These are phyloP conservation scores for Plasmodium yoelii DNA, from an alignment of 169 alveolate genomes.

Conservation along the genomic window DNA sequence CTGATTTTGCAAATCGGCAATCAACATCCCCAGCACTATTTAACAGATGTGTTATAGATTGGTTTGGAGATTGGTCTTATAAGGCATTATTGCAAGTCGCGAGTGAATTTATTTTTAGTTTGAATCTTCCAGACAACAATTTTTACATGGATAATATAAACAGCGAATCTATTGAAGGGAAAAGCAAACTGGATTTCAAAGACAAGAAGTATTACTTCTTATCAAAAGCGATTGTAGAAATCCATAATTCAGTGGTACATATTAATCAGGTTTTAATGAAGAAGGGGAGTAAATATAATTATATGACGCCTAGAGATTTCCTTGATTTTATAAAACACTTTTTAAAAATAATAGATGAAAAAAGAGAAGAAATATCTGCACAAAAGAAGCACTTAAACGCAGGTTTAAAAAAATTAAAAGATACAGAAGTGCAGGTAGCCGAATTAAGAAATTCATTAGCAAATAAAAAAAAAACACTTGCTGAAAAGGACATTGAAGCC, in stretches of 20 bases:
- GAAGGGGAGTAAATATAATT: conserved; percentile 69
- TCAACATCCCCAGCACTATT: conserved; percentile 98
- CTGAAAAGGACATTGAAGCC: conserved; percentile 95
- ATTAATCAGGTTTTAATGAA: conserved; percentile 55
- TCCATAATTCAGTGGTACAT: conserved; percentile 47
- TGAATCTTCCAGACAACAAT: conserved; percentile 80
- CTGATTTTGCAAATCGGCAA: conserved; percentile 97
- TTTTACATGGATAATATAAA: conserved; percentile 48
- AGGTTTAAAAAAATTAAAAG: conserved; percentile 95
- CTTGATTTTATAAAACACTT: conserved; percentile 96
- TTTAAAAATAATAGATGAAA: conserved; percentile 91
- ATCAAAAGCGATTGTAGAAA: conserved; percentile 74
- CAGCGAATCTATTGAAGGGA: conserved; percentile 54
- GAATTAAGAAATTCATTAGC: conserved; percentile 92
- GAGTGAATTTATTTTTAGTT: conserved; percentile 88
- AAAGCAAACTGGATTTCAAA: conserved; percentile 57
- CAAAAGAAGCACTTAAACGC: conserved; percentile 94
- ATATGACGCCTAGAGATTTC: conserved; percentile 94
- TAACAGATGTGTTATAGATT: conserved; percentile 98
- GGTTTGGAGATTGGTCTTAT: conserved; percentile 99
- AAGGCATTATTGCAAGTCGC: conserved; percentile 97
- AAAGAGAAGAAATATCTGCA: conserved; percentile 93
- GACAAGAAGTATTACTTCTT: conserved; percentile 53
- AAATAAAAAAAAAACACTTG: conserved; percentile 91
- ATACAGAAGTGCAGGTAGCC: conserved; percentile 94